A percentile compares a stretch with the other conserved stretches of the same genome.
Evolutionary conservation across 257 asterid genomes (phyloP).

Genomic region (Solanum rostratum): DNA sequence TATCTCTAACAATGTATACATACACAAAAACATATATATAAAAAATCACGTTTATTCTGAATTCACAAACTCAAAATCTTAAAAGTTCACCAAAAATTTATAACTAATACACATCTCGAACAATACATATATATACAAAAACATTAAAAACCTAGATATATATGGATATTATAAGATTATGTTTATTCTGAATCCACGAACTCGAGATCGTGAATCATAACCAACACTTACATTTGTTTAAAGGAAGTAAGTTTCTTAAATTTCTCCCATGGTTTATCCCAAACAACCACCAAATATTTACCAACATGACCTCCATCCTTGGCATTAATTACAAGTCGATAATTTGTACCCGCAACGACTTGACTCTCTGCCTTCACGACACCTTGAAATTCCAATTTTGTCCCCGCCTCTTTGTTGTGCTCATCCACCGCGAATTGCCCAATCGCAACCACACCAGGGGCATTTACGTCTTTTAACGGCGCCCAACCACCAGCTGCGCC

Average conservation of each 20-base stretch:
- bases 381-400: slow-evolving; percentile 7
- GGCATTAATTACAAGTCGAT: slow-evolving; percentile 18
- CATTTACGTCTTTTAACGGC: slow-evolving; percentile 11
- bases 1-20: not conserved
- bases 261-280: slow-evolving; percentile 10
- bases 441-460: slow-evolving; percentile 9
- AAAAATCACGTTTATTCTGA: not conserved
- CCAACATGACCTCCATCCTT: slow-evolving; percentile 4
- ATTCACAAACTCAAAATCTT: not conserved
- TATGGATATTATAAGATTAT: not conserved
- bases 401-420: slow-evolving; percentile 14
- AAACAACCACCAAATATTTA: slow-evolving; percentile 25
- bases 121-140: not conserved
- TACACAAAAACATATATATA: not conserved
- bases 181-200: not conserved
- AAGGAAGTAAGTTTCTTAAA: slow-evolving; percentile 23
- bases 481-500: slow-evolving; percentile 9
- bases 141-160: not conserved
- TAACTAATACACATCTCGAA: not conserved
- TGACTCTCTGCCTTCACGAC: slow-evolving; percentile 21
- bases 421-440: slow-evolving; percentile 30
- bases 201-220: not conserved
- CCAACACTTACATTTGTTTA: not conserved
- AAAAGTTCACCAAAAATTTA: not conserved
- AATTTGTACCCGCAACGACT: slow-evolving; percentile 29